Percentiles rank a stretch among this genome's conserved stretches.
phyloP scores from a whole-genome alignment of 2,329 filamentous ascomycete species.

The Penicillium sp. region DNA sequence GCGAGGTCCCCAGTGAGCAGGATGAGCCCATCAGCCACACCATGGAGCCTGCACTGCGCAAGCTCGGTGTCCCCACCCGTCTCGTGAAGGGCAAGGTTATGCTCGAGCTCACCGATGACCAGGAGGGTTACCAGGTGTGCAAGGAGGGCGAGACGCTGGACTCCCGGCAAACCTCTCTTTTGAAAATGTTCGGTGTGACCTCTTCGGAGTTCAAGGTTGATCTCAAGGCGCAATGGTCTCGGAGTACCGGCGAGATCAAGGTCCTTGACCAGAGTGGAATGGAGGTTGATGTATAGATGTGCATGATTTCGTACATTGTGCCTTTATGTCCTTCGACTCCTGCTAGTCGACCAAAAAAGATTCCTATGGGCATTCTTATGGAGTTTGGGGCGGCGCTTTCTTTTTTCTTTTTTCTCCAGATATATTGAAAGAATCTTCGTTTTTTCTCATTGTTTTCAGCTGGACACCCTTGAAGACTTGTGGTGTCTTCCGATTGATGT shows the following conservation, averaged over 20 bases:
- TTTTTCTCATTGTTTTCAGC: conserved; percentile 16
- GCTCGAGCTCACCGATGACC: conserved; percentile 52
- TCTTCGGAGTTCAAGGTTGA: conserved; percentile 85
- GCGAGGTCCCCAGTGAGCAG: conserved; percentile 72
- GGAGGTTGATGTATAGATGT: conserved; percentile 39
- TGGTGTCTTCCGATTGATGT: conserved; percentile 26
- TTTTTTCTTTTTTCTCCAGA: conserved; percentile 21
- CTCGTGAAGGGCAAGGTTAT: conserved; percentile 85
- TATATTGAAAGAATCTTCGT: conserved; percentile 21
- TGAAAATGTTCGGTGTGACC: conserved; percentile 90
- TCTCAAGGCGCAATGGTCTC: conserved; percentile 61
- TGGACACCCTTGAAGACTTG: conserved; percentile 7
- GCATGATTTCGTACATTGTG: conserved; percentile 14
- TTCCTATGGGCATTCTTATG: conserved; percentile 34
- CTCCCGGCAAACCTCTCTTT: conserved; percentile 82
- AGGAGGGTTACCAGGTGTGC: conserved; percentile 69
- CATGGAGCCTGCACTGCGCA: conserved; percentile 83
- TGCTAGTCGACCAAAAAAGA: conserved; percentile 22
- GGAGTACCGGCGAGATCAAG: conserved; percentile 39
- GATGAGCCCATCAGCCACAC: conserved; percentile 85
- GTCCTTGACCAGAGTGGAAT: conserved; percentile 39
- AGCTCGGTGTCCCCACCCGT: conserved; percentile 82
- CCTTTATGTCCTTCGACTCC: conserved; percentile 17
- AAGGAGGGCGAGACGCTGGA: conserved; percentile 79
- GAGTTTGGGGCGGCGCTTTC: conserved; percentile 36